Percentiles rank a stretch among this genome's conserved stretches.
Evolutionary conservation across 306 rosid species (phyloP).

Genomic region (Fragaria ananassa): DNA sequence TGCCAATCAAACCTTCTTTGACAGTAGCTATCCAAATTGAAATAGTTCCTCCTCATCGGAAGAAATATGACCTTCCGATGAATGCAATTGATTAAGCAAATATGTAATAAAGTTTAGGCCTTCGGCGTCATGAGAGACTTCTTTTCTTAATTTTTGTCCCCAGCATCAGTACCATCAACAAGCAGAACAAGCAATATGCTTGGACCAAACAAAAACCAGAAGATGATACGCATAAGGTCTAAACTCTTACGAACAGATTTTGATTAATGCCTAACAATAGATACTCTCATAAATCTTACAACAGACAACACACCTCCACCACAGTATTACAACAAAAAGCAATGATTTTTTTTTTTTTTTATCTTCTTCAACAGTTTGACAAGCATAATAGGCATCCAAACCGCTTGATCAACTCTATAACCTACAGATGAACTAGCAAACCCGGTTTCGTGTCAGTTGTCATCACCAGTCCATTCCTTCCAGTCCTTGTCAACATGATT

Average conservation of each 20-base stretch:
- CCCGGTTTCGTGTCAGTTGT: constrained; percentile 16
- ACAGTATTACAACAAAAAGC: neutral
- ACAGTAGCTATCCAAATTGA: neutral
- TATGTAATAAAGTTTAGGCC: neutral
- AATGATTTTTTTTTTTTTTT: neutral
- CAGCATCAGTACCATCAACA: neutral
- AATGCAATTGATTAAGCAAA: neutral
- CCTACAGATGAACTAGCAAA: constrained; percentile 13
- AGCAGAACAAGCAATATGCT: neutral
- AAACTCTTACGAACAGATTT: neutral
- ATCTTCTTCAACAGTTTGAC: neutral
- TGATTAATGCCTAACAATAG: neutral
- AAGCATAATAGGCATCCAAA: constrained; percentile 25
- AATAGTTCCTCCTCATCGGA: neutral
- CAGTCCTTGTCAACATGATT: constrained; percentile 86
- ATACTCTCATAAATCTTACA: neutral
- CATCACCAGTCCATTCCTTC: constrained; percentile 71
- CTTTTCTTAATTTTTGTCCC: neutral
- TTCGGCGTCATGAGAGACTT: neutral
- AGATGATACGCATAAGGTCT: neutral
- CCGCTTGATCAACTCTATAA: constrained; percentile 28
- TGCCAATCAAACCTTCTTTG: neutral
- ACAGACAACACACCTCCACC: neutral
- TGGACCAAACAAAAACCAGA: neutral
- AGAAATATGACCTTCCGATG: neutral